Base-by-base conservation (phyloP, 768 basidiomycete species). In the Psilocybe azurescens region DNA sequence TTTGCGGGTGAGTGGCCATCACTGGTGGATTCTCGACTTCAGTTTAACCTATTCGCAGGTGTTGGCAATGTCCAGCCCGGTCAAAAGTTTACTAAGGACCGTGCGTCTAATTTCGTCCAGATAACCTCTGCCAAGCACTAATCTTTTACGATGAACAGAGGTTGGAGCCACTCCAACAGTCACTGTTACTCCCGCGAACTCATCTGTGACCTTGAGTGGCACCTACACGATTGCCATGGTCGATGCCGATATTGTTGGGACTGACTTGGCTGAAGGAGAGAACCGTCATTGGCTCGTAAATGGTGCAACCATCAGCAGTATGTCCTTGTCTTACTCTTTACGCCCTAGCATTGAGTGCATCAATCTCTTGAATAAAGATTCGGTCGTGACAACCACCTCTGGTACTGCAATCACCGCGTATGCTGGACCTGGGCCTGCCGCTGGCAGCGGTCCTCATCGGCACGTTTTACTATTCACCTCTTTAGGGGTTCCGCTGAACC, bases 281-380 rank as follows among this genome's bases (percentile, higher is more conserved):
- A 91, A 86, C 53, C 83, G 90, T 57, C 93, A 94, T 77, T 94
- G 91, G 92, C 84, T 94, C 52, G 85, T 88, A 62, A 92, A 93
- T 72, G 79, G 82, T 24, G 90, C 84, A 16, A 79, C 78, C 3
- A 60, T 89, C 44, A 66, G 71, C 24, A 76, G 86, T 86, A 64
- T 44, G 41, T 29, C 33, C 16, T 28, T 44, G 20, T 46, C 29
- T 36, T 24, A 6, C 16, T 46, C 14, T 16, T 47, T 14, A 48
- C 16, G 39, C 32, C 38, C 47, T 36, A 32, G 38, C n/a, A n/a
- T 13, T 44, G n/a, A 16, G 41, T 24, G 52, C 53, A 57, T 1
- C 52, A 32, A 20, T 16, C 13, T 47, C 14, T 4, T 57, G 24
- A 61, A 46, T 32, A 57, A 54, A 78, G 81, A 73, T 49, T 69